phyloP scores from a whole-genome alignment of 2,329 filamentous ascomycete genomes.

The Leptographium procerum region DNA sequence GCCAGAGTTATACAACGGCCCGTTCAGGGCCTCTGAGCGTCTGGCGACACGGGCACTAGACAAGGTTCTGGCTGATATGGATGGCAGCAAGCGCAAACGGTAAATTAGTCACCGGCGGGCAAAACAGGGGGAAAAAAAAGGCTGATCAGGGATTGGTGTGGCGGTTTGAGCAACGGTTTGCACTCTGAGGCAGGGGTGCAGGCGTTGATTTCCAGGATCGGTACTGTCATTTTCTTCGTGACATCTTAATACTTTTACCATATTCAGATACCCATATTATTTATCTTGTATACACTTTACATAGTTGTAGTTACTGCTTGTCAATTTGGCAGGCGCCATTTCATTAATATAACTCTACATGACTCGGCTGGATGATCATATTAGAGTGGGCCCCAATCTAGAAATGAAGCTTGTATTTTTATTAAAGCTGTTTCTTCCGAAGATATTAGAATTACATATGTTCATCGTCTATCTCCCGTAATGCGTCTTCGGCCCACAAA shows the following conservation, averaged over 20 bases:
- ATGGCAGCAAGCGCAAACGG: conserved; percentile 34
- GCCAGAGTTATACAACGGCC: conserved; percentile 49
- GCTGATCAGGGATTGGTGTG: too few relatives aligned
- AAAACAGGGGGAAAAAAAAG: background rate
- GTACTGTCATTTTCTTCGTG: background rate
- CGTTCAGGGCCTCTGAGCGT: conserved; percentile 47
- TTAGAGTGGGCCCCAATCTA: background rate
- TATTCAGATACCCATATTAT: background rate
- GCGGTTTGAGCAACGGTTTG: too few relatives aligned
- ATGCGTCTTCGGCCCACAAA: background rate
- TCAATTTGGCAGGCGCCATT: background rate
- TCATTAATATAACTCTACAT: background rate
- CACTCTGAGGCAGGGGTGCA: background rate
- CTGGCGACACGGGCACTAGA: conserved; percentile 43
- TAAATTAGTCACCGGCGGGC: background rate
- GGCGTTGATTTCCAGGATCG: background rate
- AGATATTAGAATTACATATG: conserved; percentile 1
- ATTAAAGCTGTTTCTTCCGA: background rate
- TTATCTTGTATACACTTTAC: background rate
- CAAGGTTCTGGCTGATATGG: conserved; percentile 36
- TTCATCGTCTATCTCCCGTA: background rate
- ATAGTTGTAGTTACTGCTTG: background rate
- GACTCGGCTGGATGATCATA: too few relatives aligned
- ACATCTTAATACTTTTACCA: background rate
- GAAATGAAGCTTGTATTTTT: background rate